Conservation (phyloP, 371 early-diverging fungal genomes). For the Mortierella sp. region DNA sequence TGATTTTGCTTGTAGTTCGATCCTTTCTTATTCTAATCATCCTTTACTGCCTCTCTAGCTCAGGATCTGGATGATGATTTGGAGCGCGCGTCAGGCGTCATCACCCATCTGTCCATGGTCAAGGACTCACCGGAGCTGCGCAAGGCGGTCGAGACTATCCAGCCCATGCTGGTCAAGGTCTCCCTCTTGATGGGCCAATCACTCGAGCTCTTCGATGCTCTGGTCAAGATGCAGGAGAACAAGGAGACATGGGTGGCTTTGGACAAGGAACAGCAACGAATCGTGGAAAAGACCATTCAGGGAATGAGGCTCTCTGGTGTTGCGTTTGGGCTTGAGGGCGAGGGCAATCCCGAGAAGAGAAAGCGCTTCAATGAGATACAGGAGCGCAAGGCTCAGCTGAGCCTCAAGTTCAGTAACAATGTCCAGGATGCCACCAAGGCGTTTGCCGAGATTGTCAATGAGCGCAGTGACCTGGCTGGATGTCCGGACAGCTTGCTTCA, state of each 20-base stretch:
- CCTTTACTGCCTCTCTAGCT: slow-evolving; percentile 42
- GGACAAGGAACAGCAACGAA: slow-evolving; percentile 67
- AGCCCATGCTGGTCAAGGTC: slow-evolving; percentile 66
- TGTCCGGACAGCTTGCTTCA: slow-evolving; percentile 64
- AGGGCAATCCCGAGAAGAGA: slow-evolving; percentile 61
- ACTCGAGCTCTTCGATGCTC: slow-evolving; percentile 65
- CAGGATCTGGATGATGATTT: slow-evolving; percentile 68
- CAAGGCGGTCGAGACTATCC: slow-evolving; percentile 66
- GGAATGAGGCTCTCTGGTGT: slow-evolving; percentile 74
- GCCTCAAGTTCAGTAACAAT: slow-evolving; percentile 68
- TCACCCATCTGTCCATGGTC: slow-evolving; percentile 71
- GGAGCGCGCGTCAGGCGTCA: slow-evolving; percentile 65
- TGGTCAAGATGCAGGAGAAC: slow-evolving; percentile 59
- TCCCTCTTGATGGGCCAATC: slow-evolving; percentile 71
- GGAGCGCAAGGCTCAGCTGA: slow-evolving; percentile 66
- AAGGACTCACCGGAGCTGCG: slow-evolving; percentile 69
- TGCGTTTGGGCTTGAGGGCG: slow-evolving; percentile 58
- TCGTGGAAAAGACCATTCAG: slow-evolving; percentile 65
- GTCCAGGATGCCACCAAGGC: slow-evolving; percentile 74
- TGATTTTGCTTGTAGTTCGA: no score
- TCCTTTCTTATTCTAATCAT: not conserved
- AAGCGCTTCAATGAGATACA: slow-evolving; percentile 69
- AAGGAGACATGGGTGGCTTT: slow-evolving; percentile 56
- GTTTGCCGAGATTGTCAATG: slow-evolving; percentile 60
- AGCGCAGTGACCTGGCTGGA: slow-evolving; percentile 63